Conservation (phyloP, 257 asterid species). For the Voacanga thouarsii region DNA sequence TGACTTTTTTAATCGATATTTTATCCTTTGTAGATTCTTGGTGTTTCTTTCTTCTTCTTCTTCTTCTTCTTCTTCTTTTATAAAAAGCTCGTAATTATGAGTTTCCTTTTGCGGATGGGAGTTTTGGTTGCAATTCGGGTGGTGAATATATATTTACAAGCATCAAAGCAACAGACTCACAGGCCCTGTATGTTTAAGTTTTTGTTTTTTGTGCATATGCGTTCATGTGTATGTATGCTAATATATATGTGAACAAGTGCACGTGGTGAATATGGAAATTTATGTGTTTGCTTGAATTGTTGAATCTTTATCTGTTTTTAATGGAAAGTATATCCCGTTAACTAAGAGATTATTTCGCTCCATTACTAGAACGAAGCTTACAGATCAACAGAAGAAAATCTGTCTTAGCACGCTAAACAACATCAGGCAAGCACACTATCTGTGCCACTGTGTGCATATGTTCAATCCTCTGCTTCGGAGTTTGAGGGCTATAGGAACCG, state of each 20-base stretch:
- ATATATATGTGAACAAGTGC: not conserved
- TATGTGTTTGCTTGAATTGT: not conserved
- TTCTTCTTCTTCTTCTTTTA: not conserved
- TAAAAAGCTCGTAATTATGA: not conserved
- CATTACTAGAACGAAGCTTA: not conserved
- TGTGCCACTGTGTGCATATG: no score
- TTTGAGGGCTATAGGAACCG: not conserved
- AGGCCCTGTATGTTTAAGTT: not conserved
- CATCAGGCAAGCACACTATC: no score
- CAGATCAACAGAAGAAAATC: not conserved
- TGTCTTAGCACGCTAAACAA: no score
- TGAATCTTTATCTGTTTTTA: not conserved
- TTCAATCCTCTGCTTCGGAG: not conserved
- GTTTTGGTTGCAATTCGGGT: not conserved
- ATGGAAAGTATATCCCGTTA: not conserved
- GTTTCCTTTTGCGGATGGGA: not conserved
- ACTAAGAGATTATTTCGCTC: not conserved
- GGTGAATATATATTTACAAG: not conserved
- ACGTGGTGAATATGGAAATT: not conserved
- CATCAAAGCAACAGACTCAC: not conserved
- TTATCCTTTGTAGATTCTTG: not conserved
- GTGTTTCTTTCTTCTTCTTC: not conserved
- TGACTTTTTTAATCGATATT: constrained; percentile 3
- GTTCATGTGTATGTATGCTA: not conserved
- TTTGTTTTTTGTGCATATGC: not conserved